Evolutionary conservation across 2,329 filamentous ascomycete genomes (phyloP).

Genomic region (Trichoderma arundinaceum): DNA sequence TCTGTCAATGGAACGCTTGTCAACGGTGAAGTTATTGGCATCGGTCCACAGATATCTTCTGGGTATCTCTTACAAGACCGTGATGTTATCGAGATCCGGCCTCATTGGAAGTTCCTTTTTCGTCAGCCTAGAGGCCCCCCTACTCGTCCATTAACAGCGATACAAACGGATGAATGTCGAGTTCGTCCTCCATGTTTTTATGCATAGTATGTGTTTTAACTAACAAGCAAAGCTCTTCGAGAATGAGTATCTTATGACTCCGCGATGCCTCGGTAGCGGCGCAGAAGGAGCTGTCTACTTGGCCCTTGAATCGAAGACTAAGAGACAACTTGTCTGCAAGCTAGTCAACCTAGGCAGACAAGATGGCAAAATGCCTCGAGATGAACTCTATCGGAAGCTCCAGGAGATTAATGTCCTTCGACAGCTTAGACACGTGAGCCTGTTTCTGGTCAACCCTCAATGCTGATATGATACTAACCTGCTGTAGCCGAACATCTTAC

Average conservation of each 20-base stretch:
- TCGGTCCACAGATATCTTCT: constrained; percentile 44
- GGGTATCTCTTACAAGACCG: constrained; percentile 57
- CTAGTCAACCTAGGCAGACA: constrained; percentile 57
- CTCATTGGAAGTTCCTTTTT: constrained; percentile 48
- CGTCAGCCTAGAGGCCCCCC: constrained; percentile 40
- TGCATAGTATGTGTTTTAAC: not conserved
- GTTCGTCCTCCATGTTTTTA: constrained; percentile 34
- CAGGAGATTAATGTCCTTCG: constrained; percentile 60
- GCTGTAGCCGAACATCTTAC: constrained; percentile 59
- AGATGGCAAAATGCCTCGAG: constrained; percentile 37
- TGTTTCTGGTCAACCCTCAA: not conserved
- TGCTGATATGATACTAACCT: constrained; percentile 31
- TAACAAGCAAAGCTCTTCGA: constrained; percentile 41
- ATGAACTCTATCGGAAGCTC: constrained; percentile 47
- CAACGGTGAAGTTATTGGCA: constrained; percentile 53
- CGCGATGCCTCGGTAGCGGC: constrained; percentile 47
- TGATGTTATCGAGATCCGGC: constrained; percentile 54
- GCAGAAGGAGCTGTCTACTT: constrained; percentile 48
- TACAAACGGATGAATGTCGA: constrained; percentile 45
- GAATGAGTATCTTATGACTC: constrained; percentile 44
- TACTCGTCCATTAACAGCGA: constrained; percentile 37
- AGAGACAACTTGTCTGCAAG: constrained; percentile 72
- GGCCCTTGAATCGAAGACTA: constrained; percentile 54
- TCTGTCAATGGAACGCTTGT: constrained; percentile 61
- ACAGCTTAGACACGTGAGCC: constrained; percentile 59